Percentiles rank a stretch among this genome's conserved stretches.
Evolutionary conservation across 2,329 filamentous ascomycete species (phyloP).

Genomic region (Trichoderma oligosporum): DNA sequence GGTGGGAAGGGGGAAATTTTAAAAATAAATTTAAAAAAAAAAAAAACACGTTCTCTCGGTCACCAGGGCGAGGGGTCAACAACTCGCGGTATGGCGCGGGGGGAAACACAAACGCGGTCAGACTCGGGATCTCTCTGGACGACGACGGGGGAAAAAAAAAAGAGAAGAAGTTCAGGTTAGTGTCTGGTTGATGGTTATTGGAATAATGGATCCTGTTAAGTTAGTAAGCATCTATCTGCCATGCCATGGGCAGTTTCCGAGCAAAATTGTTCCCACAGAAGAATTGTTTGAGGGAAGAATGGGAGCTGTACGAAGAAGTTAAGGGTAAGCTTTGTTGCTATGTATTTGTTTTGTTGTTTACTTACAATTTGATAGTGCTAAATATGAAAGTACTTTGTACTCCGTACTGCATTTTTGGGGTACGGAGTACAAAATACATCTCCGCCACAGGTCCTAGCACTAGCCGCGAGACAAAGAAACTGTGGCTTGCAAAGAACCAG

Average conservation of each 20-base stretch:
- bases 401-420: not conserved
- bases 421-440: too few relatives aligned
- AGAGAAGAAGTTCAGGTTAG: not conserved
- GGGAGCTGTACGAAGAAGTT: not conserved
- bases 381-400: too few relatives aligned
- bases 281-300: slow-evolving; percentile 1
- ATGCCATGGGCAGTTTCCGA: not conserved
- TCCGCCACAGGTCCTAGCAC: too few relatives aligned
- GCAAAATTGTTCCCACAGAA: not conserved
- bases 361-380: too few relatives aligned
- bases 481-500: too few relatives aligned
- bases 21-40: too few relatives aligned
- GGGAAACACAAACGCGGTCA: slow-evolving; percentile 18
- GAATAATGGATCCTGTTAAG: not conserved
- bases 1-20: not conserved
- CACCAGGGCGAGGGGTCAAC: slow-evolving; percentile 18
- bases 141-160: too few relatives aligned
- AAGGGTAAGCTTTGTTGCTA: not conserved
- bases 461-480: too few relatives aligned
- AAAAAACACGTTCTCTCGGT: slow-evolving; percentile 16
- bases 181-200: not conserved
- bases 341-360: too few relatives aligned
- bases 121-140: not conserved
- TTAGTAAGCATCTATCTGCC: slow-evolving; percentile 6
- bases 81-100: slow-evolving; percentile 16